These are phyloP conservation scores for Vitis hybrid DNA, from an alignment of 177 flowering plant species.

Conservation along the genomic window DNA sequence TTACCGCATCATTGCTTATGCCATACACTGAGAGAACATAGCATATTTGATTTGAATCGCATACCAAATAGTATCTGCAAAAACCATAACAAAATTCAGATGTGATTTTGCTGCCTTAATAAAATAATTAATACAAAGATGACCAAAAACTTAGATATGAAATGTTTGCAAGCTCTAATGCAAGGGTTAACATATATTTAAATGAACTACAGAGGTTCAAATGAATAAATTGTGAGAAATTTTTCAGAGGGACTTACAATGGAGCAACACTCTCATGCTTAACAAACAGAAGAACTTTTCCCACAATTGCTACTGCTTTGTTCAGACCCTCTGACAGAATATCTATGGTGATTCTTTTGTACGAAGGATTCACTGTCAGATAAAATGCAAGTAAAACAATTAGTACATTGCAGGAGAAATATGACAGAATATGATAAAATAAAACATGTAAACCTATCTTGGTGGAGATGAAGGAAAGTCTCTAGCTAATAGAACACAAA, in stretches of 20 bases:
- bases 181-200: neutral
- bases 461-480: too few relatives aligned
- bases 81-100: constrained; percentile 1
- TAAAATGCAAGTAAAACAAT: constrained; percentile 5
- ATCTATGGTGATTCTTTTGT: constrained; percentile 50
- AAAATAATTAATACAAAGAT: neutral
- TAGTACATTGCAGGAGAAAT: neutral
- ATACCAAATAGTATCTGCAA: constrained; percentile 74
- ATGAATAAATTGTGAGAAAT: neutral
- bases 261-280: constrained; percentile 68
- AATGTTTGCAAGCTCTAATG: too few relatives aligned
- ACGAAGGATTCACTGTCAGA: constrained; percentile 52
- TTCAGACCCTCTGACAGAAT: constrained; percentile 67
- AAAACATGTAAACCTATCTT: neutral
- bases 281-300: constrained; percentile 65
- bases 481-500: too few relatives aligned
- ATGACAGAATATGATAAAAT: neutral
- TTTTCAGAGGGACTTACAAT: constrained; percentile 50
- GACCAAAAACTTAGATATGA: neutral
- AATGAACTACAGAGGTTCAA: neutral
- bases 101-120: neutral
- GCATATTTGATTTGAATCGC: constrained; percentile 67
- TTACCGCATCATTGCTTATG: constrained; percentile 58
- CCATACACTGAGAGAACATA: constrained; percentile 74
- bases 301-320: constrained; percentile 57